phyloP scores from a whole-genome alignment of 1,284 basidiomycete genomes.

The Trichosporon sp. region DNA sequence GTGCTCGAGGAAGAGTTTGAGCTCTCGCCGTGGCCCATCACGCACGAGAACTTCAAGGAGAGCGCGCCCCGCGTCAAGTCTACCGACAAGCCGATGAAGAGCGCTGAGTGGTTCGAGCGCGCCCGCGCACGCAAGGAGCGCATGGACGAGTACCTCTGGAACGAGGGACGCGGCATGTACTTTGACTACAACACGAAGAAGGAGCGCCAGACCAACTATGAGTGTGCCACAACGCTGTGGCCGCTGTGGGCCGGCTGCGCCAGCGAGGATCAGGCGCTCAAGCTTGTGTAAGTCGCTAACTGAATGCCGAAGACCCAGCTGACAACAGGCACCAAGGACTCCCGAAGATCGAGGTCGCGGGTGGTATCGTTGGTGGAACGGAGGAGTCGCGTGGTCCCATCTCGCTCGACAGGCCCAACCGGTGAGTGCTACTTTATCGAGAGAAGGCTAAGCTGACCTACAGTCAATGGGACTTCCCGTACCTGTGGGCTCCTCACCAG shows the following conservation, averaged over 20 bases:
- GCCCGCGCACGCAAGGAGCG: slow-evolving; percentile 77
- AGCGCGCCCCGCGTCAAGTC: slow-evolving; percentile 64
- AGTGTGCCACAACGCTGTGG: slow-evolving; percentile 95
- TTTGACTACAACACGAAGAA: slow-evolving; percentile 94
- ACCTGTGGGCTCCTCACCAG: slow-evolving; percentile 87
- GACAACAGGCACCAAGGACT: slow-evolving; percentile 71
- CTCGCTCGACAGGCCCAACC: slow-evolving; percentile 93
- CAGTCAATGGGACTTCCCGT: slow-evolving; percentile 77
- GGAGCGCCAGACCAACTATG: slow-evolving; percentile 88
- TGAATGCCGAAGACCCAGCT: slow-evolving; percentile 17
- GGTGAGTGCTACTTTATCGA: slow-evolving; percentile 67
- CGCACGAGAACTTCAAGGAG: slow-evolving; percentile 70
- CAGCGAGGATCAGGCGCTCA: slow-evolving; percentile 89
- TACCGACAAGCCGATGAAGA: slow-evolving; percentile 66
- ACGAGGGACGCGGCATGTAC: slow-evolving; percentile 90
- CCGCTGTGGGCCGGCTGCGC: slow-evolving; percentile 96
- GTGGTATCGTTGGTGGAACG: slow-evolving; percentile 94
- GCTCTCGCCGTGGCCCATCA: slow-evolving; percentile 86
- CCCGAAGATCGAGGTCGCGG: slow-evolving; percentile 93
- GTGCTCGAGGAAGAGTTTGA: slow-evolving; percentile 90
- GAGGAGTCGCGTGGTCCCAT: slow-evolving; percentile 95
- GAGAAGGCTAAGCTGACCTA: slow-evolving; percentile 57
- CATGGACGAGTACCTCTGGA: slow-evolving; percentile 96
- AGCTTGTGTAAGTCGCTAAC: slow-evolving; percentile 71
- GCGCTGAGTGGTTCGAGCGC: slow-evolving; percentile 86